Base-by-base conservation (phyloP, 306 rosid species). In the Vigna unguiculata region DNA sequence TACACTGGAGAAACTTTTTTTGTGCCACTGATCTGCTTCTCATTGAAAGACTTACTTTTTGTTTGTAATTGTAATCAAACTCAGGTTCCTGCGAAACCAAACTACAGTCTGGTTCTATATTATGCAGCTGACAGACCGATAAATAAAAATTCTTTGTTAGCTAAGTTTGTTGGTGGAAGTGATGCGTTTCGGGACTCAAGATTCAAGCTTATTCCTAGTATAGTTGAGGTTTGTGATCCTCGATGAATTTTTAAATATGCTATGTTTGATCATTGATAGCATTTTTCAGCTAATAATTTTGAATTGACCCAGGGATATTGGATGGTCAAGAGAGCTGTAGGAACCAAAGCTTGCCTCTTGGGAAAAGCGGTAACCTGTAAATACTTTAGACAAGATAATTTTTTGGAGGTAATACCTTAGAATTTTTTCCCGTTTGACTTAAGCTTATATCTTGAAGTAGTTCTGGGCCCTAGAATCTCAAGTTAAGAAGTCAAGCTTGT, bases 271-370 rank as follows among this genome's bases (percentile, higher is more conserved):
- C 58, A 36, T n/a, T 63, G 52, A 61, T 21, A 72, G 40, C 71
- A 52, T 76, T 47, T 32, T 41, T 76, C 64, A 64, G 72, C 83
- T 85, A 67, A 76, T 60, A n/a, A 5, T 81, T 85, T 59, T 74
- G 71, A 46, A 76, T 84, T 64, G 67, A 68, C 64, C 68, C 86
- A 92, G 99, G 99, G 99, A 80, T 95, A 95, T 84, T 95, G 97
- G 99, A 90, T 95, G 97, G 99, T 95, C 85, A 95, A 92, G 88
- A 91, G 99, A 71, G 99, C 99, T 49, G 99, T 95, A 34, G 99
- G 99, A 83, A 90, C 97, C 74, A 95, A 92, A 88, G 99, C 97
- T 79, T 95, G 99, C 90, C 82, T 95, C 61, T 78, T 95, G 82
- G 99, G 97, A 53, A 95, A 95, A 89, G 97, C 99, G 43, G 87